These are phyloP conservation scores for Nakaseomyces glabratus DNA, from an alignment of 1,139 yeast species.

Conservation along the genomic window DNA sequence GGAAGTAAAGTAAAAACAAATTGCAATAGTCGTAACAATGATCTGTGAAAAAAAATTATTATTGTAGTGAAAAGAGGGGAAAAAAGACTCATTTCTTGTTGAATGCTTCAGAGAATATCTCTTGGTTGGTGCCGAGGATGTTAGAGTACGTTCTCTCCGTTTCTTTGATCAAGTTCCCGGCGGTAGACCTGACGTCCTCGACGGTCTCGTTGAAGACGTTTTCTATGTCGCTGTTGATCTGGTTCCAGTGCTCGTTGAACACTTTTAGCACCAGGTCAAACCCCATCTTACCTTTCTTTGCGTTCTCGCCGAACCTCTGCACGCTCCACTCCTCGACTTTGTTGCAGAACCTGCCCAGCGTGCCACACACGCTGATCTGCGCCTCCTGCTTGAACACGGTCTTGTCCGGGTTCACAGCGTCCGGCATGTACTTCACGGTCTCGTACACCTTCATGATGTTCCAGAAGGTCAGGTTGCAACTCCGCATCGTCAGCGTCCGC, in stretches of 20 bases:
- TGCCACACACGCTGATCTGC: slow-evolving; percentile 36
- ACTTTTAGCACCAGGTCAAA: slow-evolving; percentile 66
- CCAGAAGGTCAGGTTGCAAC: slow-evolving; percentile 80
- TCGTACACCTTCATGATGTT: slow-evolving; percentile 74
- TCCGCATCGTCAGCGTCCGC: slow-evolving; percentile 64
- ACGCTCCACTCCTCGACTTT: slow-evolving; percentile 87
- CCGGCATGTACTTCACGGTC: slow-evolving; percentile 72
- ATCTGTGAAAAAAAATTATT: too few species aligned
- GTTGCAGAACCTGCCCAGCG: slow-evolving; percentile 52
- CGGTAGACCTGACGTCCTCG: slow-evolving; percentile 23
- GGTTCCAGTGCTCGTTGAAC: slow-evolving; percentile 45
- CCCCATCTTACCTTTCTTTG: slow-evolving; percentile 67
- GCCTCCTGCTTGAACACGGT: slow-evolving; percentile 78
- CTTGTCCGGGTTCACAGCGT: slow-evolving; percentile 40
- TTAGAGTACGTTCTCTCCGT: slow-evolving; percentile 28
- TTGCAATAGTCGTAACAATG: too few species aligned
- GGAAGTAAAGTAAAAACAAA: too few species aligned
- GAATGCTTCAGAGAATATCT: slow-evolving; percentile 30
- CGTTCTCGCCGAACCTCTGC: slow-evolving; percentile 80
- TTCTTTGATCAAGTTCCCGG: slow-evolving; percentile 25
- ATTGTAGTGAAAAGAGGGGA: too few species aligned
- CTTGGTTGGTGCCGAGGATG: slow-evolving; percentile 25
- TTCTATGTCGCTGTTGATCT: slow-evolving; percentile 30
- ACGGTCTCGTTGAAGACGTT: slow-evolving; percentile 27
- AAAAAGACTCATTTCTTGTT: slow-evolving; percentile 16